Conservation (phyloP, 1,139 yeast genomes). For the Tardiomyces blankii region DNA sequence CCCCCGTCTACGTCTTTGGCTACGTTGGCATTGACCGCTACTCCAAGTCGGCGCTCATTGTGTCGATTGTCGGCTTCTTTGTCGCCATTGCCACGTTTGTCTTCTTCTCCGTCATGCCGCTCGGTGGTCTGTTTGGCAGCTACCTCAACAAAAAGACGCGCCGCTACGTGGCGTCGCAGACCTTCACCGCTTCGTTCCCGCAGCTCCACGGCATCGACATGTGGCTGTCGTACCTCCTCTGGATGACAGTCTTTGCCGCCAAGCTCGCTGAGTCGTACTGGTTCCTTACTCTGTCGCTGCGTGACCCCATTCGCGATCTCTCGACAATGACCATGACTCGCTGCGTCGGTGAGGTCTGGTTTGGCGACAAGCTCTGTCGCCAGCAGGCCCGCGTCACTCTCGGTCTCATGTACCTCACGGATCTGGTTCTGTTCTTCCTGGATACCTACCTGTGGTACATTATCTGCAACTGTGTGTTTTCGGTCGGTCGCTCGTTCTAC, state of each 20-base stretch:
- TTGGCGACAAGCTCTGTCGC: constrained; percentile 52
- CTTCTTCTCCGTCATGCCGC: constrained; percentile 90
- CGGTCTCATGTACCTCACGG: constrained; percentile 87
- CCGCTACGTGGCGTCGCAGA: constrained; percentile 85
- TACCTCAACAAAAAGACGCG: constrained; percentile 84
- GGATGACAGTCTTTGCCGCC: constrained; percentile 83
- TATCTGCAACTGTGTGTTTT: constrained; percentile 85
- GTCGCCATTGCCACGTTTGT: constrained; percentile 74
- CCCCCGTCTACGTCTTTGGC: constrained; percentile 77
- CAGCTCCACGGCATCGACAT: constrained; percentile 76
- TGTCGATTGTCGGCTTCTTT: constrained; percentile 83
- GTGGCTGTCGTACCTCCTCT: constrained; percentile 92
- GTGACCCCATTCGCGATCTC: constrained; percentile 84
- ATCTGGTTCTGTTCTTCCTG: constrained; percentile 88
- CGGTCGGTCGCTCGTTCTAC: constrained; percentile 95
- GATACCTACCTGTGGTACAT: constrained; percentile 99
- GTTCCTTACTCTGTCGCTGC: constrained; percentile 80
- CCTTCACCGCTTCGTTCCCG: constrained; percentile 88
- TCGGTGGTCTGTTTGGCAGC: constrained; percentile 92
- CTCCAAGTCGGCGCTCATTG: constrained; percentile 69
- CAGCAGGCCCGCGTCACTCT: constrained; percentile 82
- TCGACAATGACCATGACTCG: constrained; percentile 50
- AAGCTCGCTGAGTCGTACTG: constrained; percentile 84
- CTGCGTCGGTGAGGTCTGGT: constrained; percentile 89
- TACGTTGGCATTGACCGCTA: constrained; percentile 55